Percentiles rank a stretch among this genome's conserved stretches.
Evolutionary conservation across 768 basidiomycete species (phyloP).

Genomic region (Boletellus sp.): DNA sequence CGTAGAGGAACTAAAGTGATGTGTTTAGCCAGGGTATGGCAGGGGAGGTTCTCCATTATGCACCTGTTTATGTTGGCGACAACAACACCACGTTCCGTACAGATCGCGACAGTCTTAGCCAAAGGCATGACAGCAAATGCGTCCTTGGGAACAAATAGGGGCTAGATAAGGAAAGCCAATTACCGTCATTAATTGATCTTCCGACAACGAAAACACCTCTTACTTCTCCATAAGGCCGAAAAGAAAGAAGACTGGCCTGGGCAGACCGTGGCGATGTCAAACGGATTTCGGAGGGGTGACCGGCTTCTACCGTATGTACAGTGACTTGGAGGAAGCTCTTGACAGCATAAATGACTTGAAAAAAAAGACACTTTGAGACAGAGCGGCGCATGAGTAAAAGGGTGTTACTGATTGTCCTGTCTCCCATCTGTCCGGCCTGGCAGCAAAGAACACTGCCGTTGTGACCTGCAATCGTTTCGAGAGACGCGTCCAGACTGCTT

Average conservation of each 20-base stretch:
- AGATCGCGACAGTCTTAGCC: slow-evolving; percentile 60
- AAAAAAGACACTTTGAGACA: slow-evolving; percentile 5
- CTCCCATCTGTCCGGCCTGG: slow-evolving; percentile 49
- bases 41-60: slow-evolving; percentile 17
- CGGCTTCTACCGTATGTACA: slow-evolving; percentile 59
- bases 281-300: slow-evolving; percentile 37
- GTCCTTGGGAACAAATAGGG: slow-evolving; percentile 69
- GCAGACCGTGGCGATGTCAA: slow-evolving; percentile 35
- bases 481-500: slow-evolving; percentile 49
- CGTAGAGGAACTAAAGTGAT: slow-evolving; percentile 36
- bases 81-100: slow-evolving; percentile 59
- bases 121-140: slow-evolving; percentile 58
- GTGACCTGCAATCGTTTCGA: slow-evolving; percentile 57
- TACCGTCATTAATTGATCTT: neutral
- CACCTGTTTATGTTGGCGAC: slow-evolving; percentile 69
- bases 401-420: slow-evolving; percentile 53
- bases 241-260: slow-evolving; percentile 37
- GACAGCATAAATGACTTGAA: slow-evolving; percentile 62
- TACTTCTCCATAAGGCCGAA: slow-evolving; percentile 67
- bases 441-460: slow-evolving; percentile 60
- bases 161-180: slow-evolving; percentile 34
- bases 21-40: neutral
- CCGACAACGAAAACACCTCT: slow-evolving; percentile 17
- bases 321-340: slow-evolving; percentile 59
- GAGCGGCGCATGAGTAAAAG: neutral